Conservation (phyloP, 1,284 basidiomycete species). For the Pseudozyma tsukubaensis region DNA sequence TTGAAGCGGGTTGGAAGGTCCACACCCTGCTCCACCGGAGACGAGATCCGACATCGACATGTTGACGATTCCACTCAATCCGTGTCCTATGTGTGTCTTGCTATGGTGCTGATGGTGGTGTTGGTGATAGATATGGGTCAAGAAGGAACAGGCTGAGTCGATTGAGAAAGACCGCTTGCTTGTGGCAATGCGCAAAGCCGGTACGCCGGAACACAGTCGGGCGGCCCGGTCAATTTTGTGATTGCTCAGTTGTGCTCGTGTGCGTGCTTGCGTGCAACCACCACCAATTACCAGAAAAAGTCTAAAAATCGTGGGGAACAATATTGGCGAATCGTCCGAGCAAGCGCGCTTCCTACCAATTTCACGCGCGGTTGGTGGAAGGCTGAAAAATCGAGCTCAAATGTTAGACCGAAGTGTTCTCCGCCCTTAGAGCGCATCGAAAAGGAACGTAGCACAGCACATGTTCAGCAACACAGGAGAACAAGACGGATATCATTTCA, state of each 20-base stretch:
- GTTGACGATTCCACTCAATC: constrained; percentile 36
- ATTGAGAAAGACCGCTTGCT: constrained; percentile 7
- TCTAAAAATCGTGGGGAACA: constrained; percentile 1
- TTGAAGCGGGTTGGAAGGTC: constrained; percentile 65
- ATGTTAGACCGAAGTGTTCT: neutral
- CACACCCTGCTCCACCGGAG: constrained; percentile 64
- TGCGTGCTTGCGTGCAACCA: neutral
- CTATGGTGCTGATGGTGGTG: constrained; percentile 34
- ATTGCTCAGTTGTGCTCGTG: neutral
- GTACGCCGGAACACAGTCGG: constrained; percentile 8
- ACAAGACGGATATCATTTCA: no score
- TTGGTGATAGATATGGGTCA: neutral
- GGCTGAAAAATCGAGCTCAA: neutral
- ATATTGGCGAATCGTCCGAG: constrained; percentile 11
- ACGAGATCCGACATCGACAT: constrained; percentile 66
- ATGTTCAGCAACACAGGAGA: no score
- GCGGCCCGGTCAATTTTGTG: neutral
- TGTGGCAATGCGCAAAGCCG: constrained; percentile 38
- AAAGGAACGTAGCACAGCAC: no score
- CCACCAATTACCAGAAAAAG: neutral
- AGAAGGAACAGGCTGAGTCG: constrained; percentile 3
- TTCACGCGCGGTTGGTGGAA: constrained; percentile 8
- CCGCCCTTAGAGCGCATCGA: neutral
- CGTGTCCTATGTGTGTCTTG: constrained; percentile 58
- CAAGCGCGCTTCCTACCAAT: neutral